These are phyloP conservation scores for Annulohypoxylon bovei DNA, from an alignment of 495 filamentous ascomycete species.

Conservation along the genomic window DNA sequence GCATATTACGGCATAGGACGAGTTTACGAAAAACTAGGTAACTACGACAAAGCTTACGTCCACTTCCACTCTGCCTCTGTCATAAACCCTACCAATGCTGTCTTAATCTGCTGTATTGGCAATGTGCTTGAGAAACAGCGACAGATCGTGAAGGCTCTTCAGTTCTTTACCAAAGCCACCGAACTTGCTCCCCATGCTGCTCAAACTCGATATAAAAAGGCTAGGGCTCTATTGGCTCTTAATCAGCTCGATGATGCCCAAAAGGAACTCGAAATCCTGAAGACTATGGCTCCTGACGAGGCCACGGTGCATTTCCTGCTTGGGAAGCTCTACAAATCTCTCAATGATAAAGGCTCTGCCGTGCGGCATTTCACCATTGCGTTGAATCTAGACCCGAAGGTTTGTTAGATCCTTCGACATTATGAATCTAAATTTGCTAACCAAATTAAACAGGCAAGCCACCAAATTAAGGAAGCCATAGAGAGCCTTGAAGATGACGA, in stretches of 20 bases:
- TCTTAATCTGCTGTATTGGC: slow-evolving; percentile 91
- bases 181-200: slow-evolving; percentile 82
- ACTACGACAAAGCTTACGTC: slow-evolving; percentile 86
- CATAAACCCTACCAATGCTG: slow-evolving; percentile 92
- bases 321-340: slow-evolving; percentile 83
- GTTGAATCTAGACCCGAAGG: slow-evolving; percentile 96
- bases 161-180: slow-evolving; percentile 81
- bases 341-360: slow-evolving; percentile 80
- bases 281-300: slow-evolving; percentile 91
- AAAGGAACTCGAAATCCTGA: slow-evolving; percentile 80
- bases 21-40: slow-evolving; percentile 94
- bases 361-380: slow-evolving; percentile 94
- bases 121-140: slow-evolving; percentile 87
- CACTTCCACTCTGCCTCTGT: slow-evolving; percentile 86
- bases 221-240: slow-evolving; percentile 84
- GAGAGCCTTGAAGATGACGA: slow-evolving; percentile 88
- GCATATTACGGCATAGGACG: slow-evolving; percentile 95
- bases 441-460: slow-evolving; percentile 72
- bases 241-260: slow-evolving; percentile 75
- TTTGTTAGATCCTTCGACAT: slow-evolving; percentile 43
- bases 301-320: slow-evolving; percentile 95
- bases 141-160: slow-evolving; percentile 77
- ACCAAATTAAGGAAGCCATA: slow-evolving; percentile 92
- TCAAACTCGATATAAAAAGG: slow-evolving; percentile 88
- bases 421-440: slow-evolving; percentile 5